phyloP scores from a whole-genome alignment of 805 yeast species.

The Saccharomycopsis sp. region DNA sequence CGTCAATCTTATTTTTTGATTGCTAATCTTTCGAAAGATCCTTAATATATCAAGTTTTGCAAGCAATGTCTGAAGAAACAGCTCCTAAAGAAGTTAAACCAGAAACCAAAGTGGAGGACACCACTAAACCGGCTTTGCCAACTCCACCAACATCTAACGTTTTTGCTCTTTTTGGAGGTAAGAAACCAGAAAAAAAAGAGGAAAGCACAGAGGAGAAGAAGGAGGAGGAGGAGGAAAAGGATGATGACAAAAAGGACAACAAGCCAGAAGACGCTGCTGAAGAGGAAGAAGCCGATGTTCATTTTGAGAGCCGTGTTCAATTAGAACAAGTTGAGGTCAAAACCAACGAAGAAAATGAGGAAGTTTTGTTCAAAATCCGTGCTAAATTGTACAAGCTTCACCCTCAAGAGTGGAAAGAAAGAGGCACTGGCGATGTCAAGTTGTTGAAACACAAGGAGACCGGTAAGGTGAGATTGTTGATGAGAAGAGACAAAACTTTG shows the following conservation, averaged over 20 bases:
- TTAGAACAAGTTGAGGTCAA: constrained; percentile 94
- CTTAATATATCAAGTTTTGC: no score
- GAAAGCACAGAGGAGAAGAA: no score
- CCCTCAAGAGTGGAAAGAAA: constrained; percentile 96
- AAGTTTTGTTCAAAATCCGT: constrained; percentile 72
- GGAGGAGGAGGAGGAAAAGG: constrained; percentile 23
- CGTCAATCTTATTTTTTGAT: no score
- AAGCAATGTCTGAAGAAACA: constrained; percentile 17
- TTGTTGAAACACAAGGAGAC: constrained; percentile 82
- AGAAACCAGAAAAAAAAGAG: constrained; percentile 55
- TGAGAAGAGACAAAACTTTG: constrained; percentile 98
- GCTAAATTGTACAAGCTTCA: constrained; percentile 92
- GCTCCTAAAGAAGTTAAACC: constrained; percentile 2
- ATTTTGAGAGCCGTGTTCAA: constrained; percentile 93
- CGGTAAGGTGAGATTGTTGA: constrained; percentile 78
- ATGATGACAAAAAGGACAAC: constrained; percentile 24
- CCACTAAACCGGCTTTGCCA: constrained; percentile 29
- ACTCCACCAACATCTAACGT: constrained; percentile 73
- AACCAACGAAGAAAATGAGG: constrained; percentile 90
- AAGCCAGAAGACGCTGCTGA: constrained; percentile 25
- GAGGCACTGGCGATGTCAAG: constrained; percentile 98
- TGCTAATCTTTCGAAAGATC: no score
- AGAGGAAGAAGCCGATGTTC: constrained; percentile 47
- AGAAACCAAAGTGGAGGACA: constrained; percentile 16
- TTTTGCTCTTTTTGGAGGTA: constrained; percentile 93